Evolutionary conservation across 2,329 filamentous ascomycete species (phyloP), one percentile per base, ranked within the genome.

Genomic region (Fusarium concolor): DNA sequence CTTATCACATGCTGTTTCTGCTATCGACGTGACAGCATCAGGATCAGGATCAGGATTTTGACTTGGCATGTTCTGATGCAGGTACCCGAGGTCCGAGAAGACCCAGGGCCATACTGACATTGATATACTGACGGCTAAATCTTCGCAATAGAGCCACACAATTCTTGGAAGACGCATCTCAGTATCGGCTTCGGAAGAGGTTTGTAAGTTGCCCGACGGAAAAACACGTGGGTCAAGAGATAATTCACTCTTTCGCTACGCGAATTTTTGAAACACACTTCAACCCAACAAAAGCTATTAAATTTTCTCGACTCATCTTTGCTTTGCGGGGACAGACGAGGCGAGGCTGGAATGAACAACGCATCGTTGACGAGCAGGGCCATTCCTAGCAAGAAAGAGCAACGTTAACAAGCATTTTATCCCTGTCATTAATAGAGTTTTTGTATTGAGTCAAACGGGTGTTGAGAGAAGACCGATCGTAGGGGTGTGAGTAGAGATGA

Each of bases 261-360:
- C 31, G 49, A 26, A 58, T 31, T 17, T 46, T 18, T 60, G 44
- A 63, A 63, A 55, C 37, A 18, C 28, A 38, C 33, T 35, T 53
- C 31, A 33, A 42, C 38, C 50, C 33, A 44, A 29, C 37, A 38
- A 56, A 29, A 56, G 38, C 6, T 39, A 29, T 38, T 62, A 39
- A 46, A 38, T 43, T 58, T 57, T 20, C 28, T 26, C 37, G 22
- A 44, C 29, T 24, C 35, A 29, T 39, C 35, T 46, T 37, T 46
- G 22, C 31, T 39, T 57, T 37, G 52, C 31, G 58, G 59, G 52
- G 61, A 22, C 35, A 20, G 33, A 33, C 35, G 43, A 51, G 51
- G 47, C 56, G 39, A 66, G 65, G 55, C 61, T 69, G 51, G 52
- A 53, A 54, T 68, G 56, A 51, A 69, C 65, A 68, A 55, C 61